Conservation (phyloP, 768 basidiomycete species). For the Rhodosporidiobolus sp. region DNA sequence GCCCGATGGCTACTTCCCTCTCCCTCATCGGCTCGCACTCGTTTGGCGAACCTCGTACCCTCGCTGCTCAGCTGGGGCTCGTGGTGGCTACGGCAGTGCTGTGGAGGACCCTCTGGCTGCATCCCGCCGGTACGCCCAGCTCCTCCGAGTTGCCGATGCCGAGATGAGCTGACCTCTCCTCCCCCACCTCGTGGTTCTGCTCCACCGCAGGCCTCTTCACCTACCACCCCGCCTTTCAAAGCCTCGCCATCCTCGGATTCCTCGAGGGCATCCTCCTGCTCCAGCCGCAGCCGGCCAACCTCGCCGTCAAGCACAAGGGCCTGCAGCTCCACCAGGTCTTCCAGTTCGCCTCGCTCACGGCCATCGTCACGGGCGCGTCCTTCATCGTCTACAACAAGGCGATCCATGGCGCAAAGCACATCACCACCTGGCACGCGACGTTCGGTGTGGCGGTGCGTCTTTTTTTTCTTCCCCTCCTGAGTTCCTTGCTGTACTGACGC, state of each 20-base stretch:
- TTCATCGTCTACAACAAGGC: constrained; percentile 42
- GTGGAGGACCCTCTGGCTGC: not conserved
- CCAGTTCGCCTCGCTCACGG: constrained; percentile 28
- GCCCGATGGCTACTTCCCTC: too few relatives aligned
- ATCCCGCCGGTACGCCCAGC: constrained; percentile 10
- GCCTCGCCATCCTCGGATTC: constrained; percentile 33
- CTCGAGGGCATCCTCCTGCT: constrained; percentile 40
- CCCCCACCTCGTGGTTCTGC: not conserved
- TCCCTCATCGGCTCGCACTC: not conserved
- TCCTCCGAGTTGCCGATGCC: not conserved
- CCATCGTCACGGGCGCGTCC: constrained; percentile 26
- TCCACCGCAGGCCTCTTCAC: constrained; percentile 35
- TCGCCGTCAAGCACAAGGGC: constrained; percentile 25
- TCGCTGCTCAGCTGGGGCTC: not conserved
- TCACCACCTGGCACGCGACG: constrained; percentile 38
- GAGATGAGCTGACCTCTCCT: not conserved
- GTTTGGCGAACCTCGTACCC: not conserved
- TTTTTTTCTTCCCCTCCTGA: too few relatives aligned
- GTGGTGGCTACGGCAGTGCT: not conserved
- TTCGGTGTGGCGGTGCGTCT: constrained; percentile 32
- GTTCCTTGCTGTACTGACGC: too few relatives aligned
- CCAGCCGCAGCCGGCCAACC: constrained; percentile 28
- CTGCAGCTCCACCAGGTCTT: constrained; percentile 37
- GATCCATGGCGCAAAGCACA: constrained; percentile 31
- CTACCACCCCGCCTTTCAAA: constrained; percentile 39